A percentile compares a stretch with the other conserved stretches of the same genome.
These are phyloP conservation scores for Alopecurus myosuroides DNA, from an alignment of 176 grass and related monocot genomes.

Conservation along the genomic window DNA sequence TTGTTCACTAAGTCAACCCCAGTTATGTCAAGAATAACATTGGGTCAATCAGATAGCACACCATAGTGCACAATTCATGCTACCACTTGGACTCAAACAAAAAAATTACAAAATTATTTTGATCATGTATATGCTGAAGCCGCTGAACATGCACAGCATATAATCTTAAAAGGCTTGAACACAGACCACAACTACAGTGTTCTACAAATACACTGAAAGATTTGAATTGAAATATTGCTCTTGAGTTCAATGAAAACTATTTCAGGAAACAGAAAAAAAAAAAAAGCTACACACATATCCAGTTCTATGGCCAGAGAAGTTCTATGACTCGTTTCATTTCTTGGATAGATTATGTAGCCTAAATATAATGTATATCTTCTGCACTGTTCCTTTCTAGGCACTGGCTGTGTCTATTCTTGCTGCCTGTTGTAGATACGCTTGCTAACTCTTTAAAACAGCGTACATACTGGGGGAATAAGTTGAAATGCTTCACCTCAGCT, in stretches of 20 bases:
- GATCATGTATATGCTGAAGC: not conserved
- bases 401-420: not conserved
- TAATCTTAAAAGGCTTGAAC: not conserved
- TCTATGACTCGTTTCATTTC: not conserved
- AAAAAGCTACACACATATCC: not conserved
- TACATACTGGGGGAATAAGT: not conserved
- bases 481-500: not conserved
- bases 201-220: not conserved
- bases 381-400: not conserved
- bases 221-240: not conserved
- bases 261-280: constrained; percentile 7
- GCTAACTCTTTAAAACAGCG: not conserved
- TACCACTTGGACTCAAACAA: not conserved
- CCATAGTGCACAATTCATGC: not conserved
- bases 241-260: constrained; percentile 8
- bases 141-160: not conserved
- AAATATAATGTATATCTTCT: not conserved
- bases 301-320: not conserved
- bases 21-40: not conserved
- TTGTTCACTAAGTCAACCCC: not conserved
- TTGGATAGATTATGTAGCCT: not conserved
- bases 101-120: not conserved
- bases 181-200: not conserved
- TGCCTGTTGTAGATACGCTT: constrained; percentile 3
- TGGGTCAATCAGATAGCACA: not conserved